These are phyloP conservation scores for Naegleria fowleri DNA, from an alignment of 208 protist genomes.

Conservation along the genomic window DNA sequence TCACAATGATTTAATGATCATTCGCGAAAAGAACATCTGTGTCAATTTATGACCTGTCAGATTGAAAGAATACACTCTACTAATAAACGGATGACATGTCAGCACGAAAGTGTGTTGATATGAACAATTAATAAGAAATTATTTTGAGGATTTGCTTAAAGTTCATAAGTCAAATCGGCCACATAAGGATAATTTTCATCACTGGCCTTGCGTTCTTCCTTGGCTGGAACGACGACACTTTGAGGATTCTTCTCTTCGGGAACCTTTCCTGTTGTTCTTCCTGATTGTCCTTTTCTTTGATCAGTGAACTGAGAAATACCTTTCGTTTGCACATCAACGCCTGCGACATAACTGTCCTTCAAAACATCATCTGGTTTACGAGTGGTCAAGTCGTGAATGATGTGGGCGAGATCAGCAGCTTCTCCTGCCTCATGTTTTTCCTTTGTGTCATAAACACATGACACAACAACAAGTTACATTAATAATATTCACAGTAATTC, in stretches of 20 bases:
- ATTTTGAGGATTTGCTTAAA: not conserved
- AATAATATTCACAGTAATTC: too few relatives aligned
- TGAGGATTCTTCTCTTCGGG: not conserved
- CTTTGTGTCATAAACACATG: too few relatives aligned
- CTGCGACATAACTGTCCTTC: not conserved
- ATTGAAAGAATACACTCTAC: too few relatives aligned
- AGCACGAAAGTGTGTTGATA: too few relatives aligned
- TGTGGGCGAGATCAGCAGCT: not conserved
- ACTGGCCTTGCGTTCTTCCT: not conserved
- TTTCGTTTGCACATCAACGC: not conserved
- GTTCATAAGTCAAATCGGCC: not conserved
- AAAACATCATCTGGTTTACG: not conserved
- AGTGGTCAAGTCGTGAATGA: not conserved
- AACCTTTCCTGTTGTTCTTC: not conserved
- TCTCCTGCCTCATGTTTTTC: not conserved
- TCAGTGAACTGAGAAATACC: too few relatives aligned
- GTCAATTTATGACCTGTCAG: too few relatives aligned
- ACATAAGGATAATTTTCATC: not conserved
- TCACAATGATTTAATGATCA: too few relatives aligned
- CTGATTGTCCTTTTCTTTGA: too few relatives aligned
- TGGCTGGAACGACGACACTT: not conserved
- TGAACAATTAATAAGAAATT: too few relatives aligned
- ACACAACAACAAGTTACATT: too few relatives aligned
- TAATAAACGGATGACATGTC: too few relatives aligned
- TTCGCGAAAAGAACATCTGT: too few relatives aligned